phyloP scores from a whole-genome alignment of 306 rosid species.

The Casuarina equisetifolia region DNA sequence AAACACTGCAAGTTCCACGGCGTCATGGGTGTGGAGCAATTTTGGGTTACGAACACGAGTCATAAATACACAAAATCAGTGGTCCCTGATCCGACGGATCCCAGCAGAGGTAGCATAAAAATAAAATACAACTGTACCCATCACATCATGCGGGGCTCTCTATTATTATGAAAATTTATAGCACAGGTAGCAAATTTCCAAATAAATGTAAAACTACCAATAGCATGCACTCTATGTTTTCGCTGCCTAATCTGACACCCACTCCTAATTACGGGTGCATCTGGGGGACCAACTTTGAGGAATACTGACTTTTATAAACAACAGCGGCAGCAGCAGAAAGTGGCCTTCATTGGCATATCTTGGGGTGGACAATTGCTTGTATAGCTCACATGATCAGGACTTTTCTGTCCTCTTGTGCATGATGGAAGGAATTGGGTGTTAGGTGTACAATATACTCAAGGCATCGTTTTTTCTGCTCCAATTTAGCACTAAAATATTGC shows the following conservation, averaged over 20 bases:
- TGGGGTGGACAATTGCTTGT: conserved; percentile 17
- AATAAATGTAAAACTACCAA: conserved; percentile 7
- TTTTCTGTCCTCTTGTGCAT: neutral
- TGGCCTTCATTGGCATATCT: conserved; percentile 22
- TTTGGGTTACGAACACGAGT: conserved; percentile 38
- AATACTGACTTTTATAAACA: conserved; percentile 21
- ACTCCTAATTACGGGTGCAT: conserved; percentile 23
- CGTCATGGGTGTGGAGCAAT: conserved; percentile 22
- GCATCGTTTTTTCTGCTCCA: neutral
- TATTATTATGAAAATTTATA: conserved; percentile 2
- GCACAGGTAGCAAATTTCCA: conserved; percentile 19
- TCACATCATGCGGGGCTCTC: conserved; percentile 36
- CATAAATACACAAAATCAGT: conserved; percentile 33
- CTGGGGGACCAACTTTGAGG: conserved; percentile 35
- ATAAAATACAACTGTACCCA: conserved; percentile 29
- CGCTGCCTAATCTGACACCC: conserved; percentile 36
- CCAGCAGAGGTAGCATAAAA: conserved; percentile 28
- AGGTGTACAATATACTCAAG: neutral
- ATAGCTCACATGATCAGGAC: neutral
- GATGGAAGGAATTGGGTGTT: neutral
- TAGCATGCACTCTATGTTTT: conserved; percentile 7
- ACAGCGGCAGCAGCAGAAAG: neutral
- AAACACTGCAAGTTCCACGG: conserved; percentile 29
- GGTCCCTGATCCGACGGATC: conserved; percentile 47
- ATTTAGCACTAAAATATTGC: neutral